Conservation (phyloP, 768 basidiomycete species). For the Suillus weaverae region DNA sequence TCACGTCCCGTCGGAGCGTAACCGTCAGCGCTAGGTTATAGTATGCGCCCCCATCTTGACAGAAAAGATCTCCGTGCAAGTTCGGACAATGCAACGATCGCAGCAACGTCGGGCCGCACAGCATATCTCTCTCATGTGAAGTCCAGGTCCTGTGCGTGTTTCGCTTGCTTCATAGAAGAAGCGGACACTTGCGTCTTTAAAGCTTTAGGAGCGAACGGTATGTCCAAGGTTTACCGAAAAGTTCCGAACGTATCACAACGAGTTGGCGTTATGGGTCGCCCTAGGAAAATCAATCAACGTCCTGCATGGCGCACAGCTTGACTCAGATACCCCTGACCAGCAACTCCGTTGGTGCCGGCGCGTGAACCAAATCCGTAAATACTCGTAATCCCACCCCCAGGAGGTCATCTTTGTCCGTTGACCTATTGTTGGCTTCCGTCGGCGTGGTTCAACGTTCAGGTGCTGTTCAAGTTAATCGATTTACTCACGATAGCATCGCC, state of each 20-base stretch:
- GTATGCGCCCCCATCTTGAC: background rate
- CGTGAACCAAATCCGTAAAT: background rate
- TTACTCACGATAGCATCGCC: constrained; percentile 28
- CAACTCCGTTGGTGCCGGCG: background rate
- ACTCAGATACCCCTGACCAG: background rate
- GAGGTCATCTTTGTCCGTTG: background rate
- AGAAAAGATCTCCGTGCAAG: background rate
- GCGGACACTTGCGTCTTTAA: background rate
- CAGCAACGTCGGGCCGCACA: background rate
- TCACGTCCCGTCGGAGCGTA: constrained; percentile 3
- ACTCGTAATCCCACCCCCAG: background rate
- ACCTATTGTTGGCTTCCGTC: background rate
- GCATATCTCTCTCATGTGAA: background rate
- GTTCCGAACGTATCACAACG: background rate
- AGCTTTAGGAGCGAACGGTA: background rate
- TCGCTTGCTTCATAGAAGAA: constrained; percentile 2
- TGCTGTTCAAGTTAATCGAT: too few species aligned
- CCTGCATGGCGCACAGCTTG: background rate
- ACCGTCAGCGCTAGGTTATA: background rate
- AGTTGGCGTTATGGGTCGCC: background rate
- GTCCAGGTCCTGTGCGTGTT: background rate
- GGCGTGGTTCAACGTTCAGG: background rate
- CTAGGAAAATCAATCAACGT: too few species aligned
- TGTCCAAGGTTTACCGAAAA: background rate
- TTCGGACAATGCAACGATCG: background rate